A percentile compares a stretch with the other conserved stretches of the same genome.
Evolutionary conservation across 768 basidiomycete genomes (phyloP).

Genomic region (Gautieria morchelliformis): DNA sequence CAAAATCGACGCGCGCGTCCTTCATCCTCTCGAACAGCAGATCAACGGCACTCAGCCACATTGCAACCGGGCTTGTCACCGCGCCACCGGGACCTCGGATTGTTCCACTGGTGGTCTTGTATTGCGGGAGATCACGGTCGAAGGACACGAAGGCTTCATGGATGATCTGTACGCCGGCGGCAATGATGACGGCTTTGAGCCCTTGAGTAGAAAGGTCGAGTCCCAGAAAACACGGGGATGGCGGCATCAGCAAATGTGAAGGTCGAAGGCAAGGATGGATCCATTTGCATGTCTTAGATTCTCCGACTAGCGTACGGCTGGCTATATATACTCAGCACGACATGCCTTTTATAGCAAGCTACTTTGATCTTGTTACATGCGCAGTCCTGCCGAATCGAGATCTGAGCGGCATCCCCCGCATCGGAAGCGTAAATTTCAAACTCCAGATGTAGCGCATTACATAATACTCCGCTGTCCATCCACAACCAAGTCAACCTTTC

Average conservation of each 20-base stretch:
- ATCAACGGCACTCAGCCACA: constrained; percentile 86
- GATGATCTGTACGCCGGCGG: constrained; percentile 45
- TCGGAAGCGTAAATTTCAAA: too few relatives aligned
- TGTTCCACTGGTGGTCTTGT: constrained; percentile 58
- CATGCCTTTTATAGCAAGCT: too few relatives aligned
- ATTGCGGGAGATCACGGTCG: constrained; percentile 65
- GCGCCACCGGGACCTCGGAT: constrained; percentile 58
- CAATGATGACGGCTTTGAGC: constrained; percentile 65
- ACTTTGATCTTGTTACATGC: too few relatives aligned
- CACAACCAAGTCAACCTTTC: too few relatives aligned
- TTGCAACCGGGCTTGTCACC: constrained; percentile 69
- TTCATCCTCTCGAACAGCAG: constrained; percentile 57
- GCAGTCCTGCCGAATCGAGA: too few relatives aligned
- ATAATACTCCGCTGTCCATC: too few relatives aligned
- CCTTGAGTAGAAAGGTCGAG: constrained; percentile 84
- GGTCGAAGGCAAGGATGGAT: too few relatives aligned
- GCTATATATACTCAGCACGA: too few relatives aligned
- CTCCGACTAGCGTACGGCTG: too few relatives aligned
- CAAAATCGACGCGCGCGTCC: constrained; percentile 47
- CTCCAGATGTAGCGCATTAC: too few relatives aligned
- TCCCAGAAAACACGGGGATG: constrained; percentile 48
- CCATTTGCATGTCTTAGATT: background rate
- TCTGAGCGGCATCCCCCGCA: too few relatives aligned
- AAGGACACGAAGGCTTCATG: constrained; percentile 71
- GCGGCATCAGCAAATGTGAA: background rate